Base-by-base conservation (phyloP, 2,329 filamentous ascomycete species). In the Lojkania enalia region DNA sequence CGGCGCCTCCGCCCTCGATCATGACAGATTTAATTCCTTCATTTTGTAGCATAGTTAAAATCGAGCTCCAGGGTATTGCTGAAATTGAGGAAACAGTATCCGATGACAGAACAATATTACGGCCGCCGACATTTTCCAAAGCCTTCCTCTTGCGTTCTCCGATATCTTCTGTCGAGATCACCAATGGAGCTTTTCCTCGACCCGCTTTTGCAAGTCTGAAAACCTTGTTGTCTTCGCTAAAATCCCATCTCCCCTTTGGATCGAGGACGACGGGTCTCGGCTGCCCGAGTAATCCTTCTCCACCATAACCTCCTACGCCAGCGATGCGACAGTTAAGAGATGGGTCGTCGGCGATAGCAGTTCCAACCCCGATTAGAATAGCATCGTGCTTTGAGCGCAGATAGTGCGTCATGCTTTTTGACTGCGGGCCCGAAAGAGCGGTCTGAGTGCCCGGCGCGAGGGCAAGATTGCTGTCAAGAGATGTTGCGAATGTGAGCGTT, bases 351-450 rank as follows among this genome's bases (percentile, higher is more conserved):
- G 88, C 86, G 19, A 89, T 75, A 5, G 90, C 88, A 1, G 92
- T 97, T 2, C 87, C 87, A 3, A 86, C 88, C 16, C 92, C 92
- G 21, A 97, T 77, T 18, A 95, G 77, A 55, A 96, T 95, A 29
- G 88, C 90, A 51, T 88, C 83, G 71, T 97, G 90, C 13, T 79
- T 81, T 11, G 85, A 85, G 59, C 92, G 88, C 20, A 97, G 80
- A 66, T 87, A 89, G 70, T 97, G 92, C 0, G 92, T 96, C 89
- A 97, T 95, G 41, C 88, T 81, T 70, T 96, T 96, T 27, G 89
- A 89, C 52, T 85, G 78, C 0, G 86, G 81, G 3, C 91, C 91
- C 1, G 92, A 97, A 12, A 97, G 80, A 0, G 81, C 77, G 2
- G 92, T 97, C 54, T 87, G 87, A n/a, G 83, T 77, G 12, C 90